Evolutionary conservation across 257 asterid genomes (phyloP).

Genomic region (Solanum tarijense): DNA sequence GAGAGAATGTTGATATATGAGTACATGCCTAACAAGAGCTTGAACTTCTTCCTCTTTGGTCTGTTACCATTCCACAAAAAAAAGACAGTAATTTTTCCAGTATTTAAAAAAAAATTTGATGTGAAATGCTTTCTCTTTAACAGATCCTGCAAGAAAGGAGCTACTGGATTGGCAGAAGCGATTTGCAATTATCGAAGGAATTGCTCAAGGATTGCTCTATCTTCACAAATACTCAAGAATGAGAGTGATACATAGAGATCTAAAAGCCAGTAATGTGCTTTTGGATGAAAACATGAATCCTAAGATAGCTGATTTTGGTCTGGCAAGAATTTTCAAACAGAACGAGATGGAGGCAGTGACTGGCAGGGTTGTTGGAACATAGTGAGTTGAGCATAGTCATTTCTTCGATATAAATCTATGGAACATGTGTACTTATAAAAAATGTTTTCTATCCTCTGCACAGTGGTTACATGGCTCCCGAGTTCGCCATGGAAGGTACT

Average conservation of each 20-base stretch:
- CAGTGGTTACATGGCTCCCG: slow-evolving; percentile 70
- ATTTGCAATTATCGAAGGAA: slow-evolving; percentile 8
- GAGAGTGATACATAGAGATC: not conserved
- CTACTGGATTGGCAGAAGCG: slow-evolving; percentile 18
- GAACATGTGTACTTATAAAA: not conserved
- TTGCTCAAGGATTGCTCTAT: not conserved
- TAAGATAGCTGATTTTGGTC: slow-evolving; percentile 58
- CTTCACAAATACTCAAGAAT: not conserved
- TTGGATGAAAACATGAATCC: slow-evolving; percentile 37
- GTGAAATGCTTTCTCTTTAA: not conserved
- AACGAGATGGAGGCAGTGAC: slow-evolving; percentile 34
- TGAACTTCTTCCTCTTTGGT: slow-evolving; percentile 48
- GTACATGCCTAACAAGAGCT: slow-evolving; percentile 34
- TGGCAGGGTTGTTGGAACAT: slow-evolving; percentile 42
- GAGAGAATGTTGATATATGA: slow-evolving; percentile 56
- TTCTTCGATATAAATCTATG: not conserved
- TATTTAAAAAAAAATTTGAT: not conserved
- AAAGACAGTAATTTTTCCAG: not conserved
- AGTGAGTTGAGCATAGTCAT: slow-evolving; percentile 16
- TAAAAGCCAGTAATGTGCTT: not conserved
- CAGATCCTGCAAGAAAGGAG: slow-evolving; percentile 13
- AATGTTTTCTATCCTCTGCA: not conserved
- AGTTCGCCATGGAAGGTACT: slow-evolving; percentile 56
- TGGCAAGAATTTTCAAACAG: slow-evolving; percentile 46
- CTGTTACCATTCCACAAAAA: not conserved